phyloP scores from a whole-genome alignment of 2,329 filamentous ascomycete species.

The Claviceps pazoutovae region DNA sequence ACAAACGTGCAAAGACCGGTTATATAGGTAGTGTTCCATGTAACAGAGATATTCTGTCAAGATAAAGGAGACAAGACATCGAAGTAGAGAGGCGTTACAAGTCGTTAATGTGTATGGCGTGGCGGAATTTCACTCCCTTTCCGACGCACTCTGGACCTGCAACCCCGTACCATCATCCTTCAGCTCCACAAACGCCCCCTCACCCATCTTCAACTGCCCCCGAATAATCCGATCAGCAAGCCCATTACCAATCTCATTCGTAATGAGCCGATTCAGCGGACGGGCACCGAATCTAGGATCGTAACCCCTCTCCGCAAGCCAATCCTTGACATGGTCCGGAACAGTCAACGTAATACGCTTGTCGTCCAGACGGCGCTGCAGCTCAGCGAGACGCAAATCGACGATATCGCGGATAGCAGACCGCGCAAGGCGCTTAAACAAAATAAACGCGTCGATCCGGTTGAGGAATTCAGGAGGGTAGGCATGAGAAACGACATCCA shows the following conservation, averaged over 20 bases:
- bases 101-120: too few species aligned
- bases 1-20: too few species aligned
- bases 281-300: conserved; percentile 84
- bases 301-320: conserved; percentile 82
- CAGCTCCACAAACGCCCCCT: conserved; percentile 57
- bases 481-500: conserved; percentile 65
- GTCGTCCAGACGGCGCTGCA: conserved; percentile 73
- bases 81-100: too few species aligned
- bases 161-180: conserved; percentile 47
- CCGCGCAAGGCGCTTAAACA: conserved; percentile 77
- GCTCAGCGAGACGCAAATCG: conserved; percentile 75
- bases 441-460: conserved; percentile 89
- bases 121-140: not conserved
- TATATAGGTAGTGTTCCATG: too few species aligned
- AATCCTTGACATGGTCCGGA: conserved; percentile 57
- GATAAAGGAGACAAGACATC: too few species aligned
- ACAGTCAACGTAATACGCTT: conserved; percentile 67
- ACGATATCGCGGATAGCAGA: conserved; percentile 80
- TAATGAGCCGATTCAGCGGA: conserved; percentile 80
- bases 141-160: conserved; percentile 26
- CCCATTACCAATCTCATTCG: conserved; percentile 76
- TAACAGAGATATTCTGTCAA: too few species aligned
- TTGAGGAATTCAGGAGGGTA: conserved; percentile 94
- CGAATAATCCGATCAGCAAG: conserved; percentile 87
- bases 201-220: conserved; percentile 63